Conservation (phyloP, 2,329 filamentous ascomycete species). For the Fusarium tanahbumbuense region DNA sequence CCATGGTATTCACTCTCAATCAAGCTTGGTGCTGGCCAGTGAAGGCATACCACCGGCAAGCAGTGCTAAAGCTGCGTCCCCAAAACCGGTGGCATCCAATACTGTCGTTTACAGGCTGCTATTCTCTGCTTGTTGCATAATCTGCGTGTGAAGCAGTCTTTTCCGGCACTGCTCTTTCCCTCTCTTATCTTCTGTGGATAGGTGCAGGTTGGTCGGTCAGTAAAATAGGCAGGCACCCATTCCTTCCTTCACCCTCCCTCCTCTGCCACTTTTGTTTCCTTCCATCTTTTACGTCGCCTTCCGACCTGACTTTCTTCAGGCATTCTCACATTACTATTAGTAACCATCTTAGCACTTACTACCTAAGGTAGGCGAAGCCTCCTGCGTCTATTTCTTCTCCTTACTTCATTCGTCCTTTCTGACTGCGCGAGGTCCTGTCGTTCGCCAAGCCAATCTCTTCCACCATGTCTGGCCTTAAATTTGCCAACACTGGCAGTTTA, state of each 20-base stretch:
- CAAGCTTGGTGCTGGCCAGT: not conserved
- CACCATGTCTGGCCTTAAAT: constrained; percentile 18
- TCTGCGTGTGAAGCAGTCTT: not conserved
- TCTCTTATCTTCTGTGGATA: not conserved
- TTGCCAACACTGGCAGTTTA: constrained; percentile 43
- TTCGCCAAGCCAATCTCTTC: not conserved
- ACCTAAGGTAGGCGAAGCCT: not conserved
- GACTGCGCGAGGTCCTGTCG: not conserved
- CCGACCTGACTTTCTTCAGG: not conserved
- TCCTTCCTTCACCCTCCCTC: not conserved
- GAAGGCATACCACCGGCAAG: not conserved
- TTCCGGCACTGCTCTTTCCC: not conserved
- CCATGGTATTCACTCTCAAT: not conserved
- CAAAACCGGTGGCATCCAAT: not conserved
- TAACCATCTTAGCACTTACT: too few species aligned
- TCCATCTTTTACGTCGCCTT: not conserved
- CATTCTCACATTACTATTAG: not conserved
- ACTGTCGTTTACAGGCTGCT: not conserved
- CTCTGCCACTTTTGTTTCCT: not conserved
- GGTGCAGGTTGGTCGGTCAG: not conserved
- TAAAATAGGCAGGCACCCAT: not conserved
- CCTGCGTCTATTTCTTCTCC: not conserved
- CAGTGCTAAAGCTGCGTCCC: not conserved
- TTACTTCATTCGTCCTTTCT: not conserved
- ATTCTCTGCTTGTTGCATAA: not conserved